Evolutionary conservation across 208 protist genomes (phyloP).

Genomic region (Trypanosoma congolense): DNA sequence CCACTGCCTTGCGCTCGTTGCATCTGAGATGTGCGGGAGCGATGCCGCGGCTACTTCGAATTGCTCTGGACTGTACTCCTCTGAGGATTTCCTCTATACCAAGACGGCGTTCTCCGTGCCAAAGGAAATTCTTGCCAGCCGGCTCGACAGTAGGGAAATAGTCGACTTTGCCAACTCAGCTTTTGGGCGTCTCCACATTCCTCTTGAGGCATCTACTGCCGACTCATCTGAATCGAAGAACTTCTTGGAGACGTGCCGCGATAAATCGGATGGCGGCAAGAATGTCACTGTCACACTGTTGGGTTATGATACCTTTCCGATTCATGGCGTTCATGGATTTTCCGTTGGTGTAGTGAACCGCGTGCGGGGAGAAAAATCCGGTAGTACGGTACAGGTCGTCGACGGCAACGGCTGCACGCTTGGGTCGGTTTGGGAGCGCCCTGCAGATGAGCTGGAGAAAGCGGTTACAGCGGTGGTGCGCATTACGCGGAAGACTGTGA

Average conservation of each 20-base stretch:
- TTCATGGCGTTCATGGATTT: constrained; percentile 71
- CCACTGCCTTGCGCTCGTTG: constrained; percentile 76
- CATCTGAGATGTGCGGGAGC: constrained; percentile 77
- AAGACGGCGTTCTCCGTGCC: constrained; percentile 68
- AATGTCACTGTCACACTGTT: constrained; percentile 71
- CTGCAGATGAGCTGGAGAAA: constrained; percentile 38
- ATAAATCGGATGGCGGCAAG: constrained; percentile 28
- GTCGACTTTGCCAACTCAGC: constrained; percentile 54
- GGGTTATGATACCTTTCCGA: constrained; percentile 63
- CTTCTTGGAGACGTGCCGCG: constrained; percentile 55
- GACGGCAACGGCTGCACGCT: constrained; percentile 77
- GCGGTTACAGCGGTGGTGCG: constrained; percentile 49
- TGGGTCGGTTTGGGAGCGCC: constrained; percentile 51
- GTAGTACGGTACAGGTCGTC: constrained; percentile 65
- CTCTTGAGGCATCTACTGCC: constrained; percentile 54
- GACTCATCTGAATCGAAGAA: constrained; percentile 15
- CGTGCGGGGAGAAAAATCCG: constrained; percentile 21
- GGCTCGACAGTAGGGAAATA: constrained; percentile 30
- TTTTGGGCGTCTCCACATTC: constrained; percentile 57
- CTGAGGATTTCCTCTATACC: constrained; percentile 82
- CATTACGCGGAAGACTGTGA: constrained; percentile 12
- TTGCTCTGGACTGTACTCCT: constrained; percentile 62
- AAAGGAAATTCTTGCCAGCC: constrained; percentile 30
- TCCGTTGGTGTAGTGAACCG: constrained; percentile 79
- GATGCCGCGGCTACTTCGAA: constrained; percentile 38